Base-by-base conservation (phyloP, 164 flowering plant genomes). In the Annona cherimola region DNA sequence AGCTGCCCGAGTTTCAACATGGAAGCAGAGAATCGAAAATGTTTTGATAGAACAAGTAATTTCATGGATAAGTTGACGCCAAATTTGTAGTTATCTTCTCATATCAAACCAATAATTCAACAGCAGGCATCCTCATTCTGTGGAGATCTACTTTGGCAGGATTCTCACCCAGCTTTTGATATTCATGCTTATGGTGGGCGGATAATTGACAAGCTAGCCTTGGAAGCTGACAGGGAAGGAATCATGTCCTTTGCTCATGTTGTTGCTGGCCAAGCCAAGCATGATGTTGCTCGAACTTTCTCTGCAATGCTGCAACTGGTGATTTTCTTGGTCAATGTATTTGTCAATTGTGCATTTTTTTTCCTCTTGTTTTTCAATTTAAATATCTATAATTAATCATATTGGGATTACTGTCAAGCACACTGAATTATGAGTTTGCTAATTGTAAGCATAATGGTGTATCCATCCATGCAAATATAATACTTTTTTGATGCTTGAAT, bases 251-350 rank as follows among this genome's bases (percentile, higher is more conserved):
- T 91, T 64, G 45, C 83, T n/a, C 90, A 88, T 79, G 79, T 93
- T 43, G 95, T 93, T 2, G 72, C 72, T 55, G 95, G 93, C 26
- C 89, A 85, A 71, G 85, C 84, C 66, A 91, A 91, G 80, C 92
- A 93, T 77, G 95, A 93, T 46, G 86, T 96, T 78, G 93, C 97
- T 43, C 83, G 99, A 76, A 84, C 86, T 55, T 96, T 96, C 74
- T 89, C 96, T 77, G 93, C 99, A 4, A 89, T 96, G 71, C 88
- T 93, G 64, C 98, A 91, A 78, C 77, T 96, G 93, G 99, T 95
- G 86, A 82, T 64, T 71, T 61, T 16, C 61, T 57, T 68, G 18
- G 16, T 44, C 11, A 45, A 45, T 2, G 60, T n/a, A 42, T 61
- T n/a, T 61, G 5, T 11, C 8, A 42, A 26, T 18, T 54, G 16